Evolutionary conservation across 306 rosid species (phyloP).

Genomic region (Lotus japonicus): DNA sequence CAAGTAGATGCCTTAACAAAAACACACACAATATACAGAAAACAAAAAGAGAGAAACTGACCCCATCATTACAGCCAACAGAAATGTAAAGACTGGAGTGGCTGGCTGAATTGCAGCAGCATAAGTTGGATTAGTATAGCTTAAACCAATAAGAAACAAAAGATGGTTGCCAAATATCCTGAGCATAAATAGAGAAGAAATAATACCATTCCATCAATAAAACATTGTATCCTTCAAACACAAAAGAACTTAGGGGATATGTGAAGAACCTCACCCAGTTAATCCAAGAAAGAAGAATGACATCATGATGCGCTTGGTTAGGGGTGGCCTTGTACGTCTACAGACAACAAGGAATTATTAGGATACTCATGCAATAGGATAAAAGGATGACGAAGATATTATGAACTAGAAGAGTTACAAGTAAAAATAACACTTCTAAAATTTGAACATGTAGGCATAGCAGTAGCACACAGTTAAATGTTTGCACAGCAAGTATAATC

Average conservation of each 20-base stretch:
- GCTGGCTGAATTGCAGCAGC: conserved; percentile 97
- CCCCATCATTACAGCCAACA: conserved; percentile 91
- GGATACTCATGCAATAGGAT: background rate
- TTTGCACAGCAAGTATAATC: background rate
- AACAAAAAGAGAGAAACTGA: conserved; percentile 37
- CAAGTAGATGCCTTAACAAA: conserved; percentile 5
- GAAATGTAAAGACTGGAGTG: conserved; percentile 86
- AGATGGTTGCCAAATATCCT: conserved; percentile 99
- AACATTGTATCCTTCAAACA: background rate
- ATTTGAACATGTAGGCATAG: background rate
- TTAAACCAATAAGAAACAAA: conserved; percentile 93
- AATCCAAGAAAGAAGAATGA: conserved; percentile 89
- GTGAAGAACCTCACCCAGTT: conserved; percentile 63
- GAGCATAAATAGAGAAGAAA: conserved; percentile 20
- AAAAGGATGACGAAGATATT: background rate
- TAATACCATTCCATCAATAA: conserved; percentile 16
- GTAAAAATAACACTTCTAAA: background rate
- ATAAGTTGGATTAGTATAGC: conserved; percentile 93
- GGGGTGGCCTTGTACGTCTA: conserved; percentile 69
- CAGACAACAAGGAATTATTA: conserved; percentile 22
- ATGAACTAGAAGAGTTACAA: background rate
- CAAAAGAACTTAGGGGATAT: background rate
- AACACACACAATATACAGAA: background rate
- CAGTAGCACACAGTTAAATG: background rate
- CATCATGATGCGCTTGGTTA: conserved; percentile 48